These are phyloP conservation scores for Sporormia fimetaria DNA, from an alignment of 495 filamentous ascomycete genomes.

Conservation along the genomic window DNA sequence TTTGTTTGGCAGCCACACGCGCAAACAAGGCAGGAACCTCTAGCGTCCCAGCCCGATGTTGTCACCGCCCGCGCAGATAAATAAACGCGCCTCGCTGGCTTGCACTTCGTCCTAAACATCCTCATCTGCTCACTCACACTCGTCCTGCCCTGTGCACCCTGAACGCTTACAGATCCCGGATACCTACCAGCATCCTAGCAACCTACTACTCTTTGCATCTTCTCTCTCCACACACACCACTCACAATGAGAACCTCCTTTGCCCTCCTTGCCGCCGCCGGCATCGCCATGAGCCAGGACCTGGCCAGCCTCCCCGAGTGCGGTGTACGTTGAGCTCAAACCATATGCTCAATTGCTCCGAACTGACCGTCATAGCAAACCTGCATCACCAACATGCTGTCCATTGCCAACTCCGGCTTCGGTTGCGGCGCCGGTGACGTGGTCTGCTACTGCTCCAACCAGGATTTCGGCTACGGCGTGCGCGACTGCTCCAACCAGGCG, in stretches of 20 bases:
- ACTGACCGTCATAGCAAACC: slow-evolving; percentile 40
- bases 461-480: slow-evolving; percentile 64
- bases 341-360: neutral
- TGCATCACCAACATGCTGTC: slow-evolving; percentile 64
- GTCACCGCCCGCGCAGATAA: no score
- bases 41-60: no score
- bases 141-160: slow-evolving; percentile 1
- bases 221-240: slow-evolving; percentile 1
- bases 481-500: slow-evolving; percentile 61
- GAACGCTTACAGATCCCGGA: neutral
- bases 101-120: slow-evolving; percentile 3
- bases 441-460: slow-evolving; percentile 58
- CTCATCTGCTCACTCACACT: slow-evolving; percentile 6
- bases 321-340: slow-evolving; percentile 13
- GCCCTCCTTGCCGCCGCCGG: slow-evolving; percentile 28
- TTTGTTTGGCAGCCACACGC: no score
- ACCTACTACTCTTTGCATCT: slow-evolving; percentile 12
- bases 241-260: slow-evolving; percentile 32
- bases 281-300: slow-evolving; percentile 28
- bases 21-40: no score
- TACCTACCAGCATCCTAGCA: slow-evolving; percentile 8
- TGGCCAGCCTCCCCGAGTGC: slow-evolving; percentile 16
- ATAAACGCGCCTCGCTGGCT: no score
- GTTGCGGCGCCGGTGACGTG: slow-evolving; percentile 46
- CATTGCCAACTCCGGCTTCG: slow-evolving; percentile 45